Evolutionary conservation across 306 rosid genomes (phyloP).

Genomic region (Inga laurina): DNA sequence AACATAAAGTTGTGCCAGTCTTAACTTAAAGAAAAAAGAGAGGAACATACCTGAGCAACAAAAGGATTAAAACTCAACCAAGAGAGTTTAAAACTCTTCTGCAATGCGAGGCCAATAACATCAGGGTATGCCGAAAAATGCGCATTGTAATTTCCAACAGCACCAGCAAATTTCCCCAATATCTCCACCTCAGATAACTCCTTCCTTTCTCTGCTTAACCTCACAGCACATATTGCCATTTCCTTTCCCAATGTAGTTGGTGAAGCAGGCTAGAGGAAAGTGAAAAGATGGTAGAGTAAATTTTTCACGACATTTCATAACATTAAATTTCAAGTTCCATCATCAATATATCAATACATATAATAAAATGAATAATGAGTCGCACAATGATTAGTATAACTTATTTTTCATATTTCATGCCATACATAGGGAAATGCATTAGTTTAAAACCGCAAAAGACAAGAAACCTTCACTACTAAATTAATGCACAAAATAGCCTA

Average conservation of each 20-base stretch:
- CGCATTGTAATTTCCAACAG: no score
- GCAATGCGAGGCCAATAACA: no score
- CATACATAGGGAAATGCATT: background rate
- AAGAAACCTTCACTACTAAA: conserved; percentile 3
- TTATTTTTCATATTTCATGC: background rate
- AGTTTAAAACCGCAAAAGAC: conserved; percentile 11
- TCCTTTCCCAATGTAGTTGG: conserved; percentile 69
- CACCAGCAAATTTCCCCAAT: conserved; percentile 94
- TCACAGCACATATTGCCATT: no score
- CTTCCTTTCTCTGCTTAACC: no score
- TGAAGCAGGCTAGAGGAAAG: conserved; percentile 73
- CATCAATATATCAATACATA: background rate
- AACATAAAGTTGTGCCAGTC: background rate
- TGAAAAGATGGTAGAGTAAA: background rate
- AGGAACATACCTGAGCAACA: conserved; percentile 66
- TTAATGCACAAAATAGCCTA: conserved; percentile 33
- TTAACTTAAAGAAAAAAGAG: background rate
- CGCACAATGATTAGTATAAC: background rate
- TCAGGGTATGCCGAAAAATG: no score
- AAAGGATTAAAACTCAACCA: conserved; percentile 77
- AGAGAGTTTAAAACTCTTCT: no score
- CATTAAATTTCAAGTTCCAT: background rate
- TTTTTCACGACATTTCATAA: background rate
- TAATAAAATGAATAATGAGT: background rate
- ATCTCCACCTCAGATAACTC: conserved; percentile 29